Evolutionary conservation across 2,329 filamentous ascomycete genomes (phyloP).

Genomic region (Didymella sp.): DNA sequence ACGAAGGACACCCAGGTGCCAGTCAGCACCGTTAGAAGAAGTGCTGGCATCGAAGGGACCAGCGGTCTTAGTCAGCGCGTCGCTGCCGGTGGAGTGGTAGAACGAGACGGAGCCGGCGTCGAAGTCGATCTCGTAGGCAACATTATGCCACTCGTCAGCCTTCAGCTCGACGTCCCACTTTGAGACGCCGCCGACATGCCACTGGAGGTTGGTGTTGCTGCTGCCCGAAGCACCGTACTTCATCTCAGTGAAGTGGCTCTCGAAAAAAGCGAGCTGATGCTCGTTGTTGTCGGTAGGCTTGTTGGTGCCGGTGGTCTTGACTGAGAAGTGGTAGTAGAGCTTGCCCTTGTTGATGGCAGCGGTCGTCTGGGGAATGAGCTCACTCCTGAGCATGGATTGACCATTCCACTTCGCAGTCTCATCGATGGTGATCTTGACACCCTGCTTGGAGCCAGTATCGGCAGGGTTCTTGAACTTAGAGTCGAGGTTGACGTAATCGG

Average conservation of each 20-base stretch:
- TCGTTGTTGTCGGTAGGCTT: constrained; percentile 67
- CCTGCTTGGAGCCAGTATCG: constrained; percentile 67
- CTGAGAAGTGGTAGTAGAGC: constrained; percentile 75
- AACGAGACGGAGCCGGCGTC: constrained; percentile 66
- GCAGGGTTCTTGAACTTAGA: constrained; percentile 71
- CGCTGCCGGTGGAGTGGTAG: constrained; percentile 71
- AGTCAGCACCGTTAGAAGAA: constrained; percentile 72
- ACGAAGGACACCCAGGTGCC: constrained; percentile 74
- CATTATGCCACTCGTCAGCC: constrained; percentile 74
- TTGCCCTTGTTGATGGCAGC: constrained; percentile 69
- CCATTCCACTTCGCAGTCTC: constrained; percentile 73
- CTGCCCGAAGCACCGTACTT: constrained; percentile 65
- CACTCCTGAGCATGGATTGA: constrained; percentile 72
- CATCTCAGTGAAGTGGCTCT: constrained; percentile 77
- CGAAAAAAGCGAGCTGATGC: constrained; percentile 71
- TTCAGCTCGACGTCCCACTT: constrained; percentile 69
- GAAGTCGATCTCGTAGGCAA: constrained; percentile 77
- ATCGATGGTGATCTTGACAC: constrained; percentile 73
- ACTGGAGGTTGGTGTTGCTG: constrained; percentile 64
- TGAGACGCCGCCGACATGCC: constrained; percentile 66
- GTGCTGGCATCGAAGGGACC: constrained; percentile 66
- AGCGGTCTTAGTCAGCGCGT: constrained; percentile 64
- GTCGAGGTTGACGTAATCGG: constrained; percentile 69
- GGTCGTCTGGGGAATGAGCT: constrained; percentile 74
- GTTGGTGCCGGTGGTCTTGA: constrained; percentile 66